Evolutionary conservation across 2,329 filamentous ascomycete genomes (phyloP), one percentile per base, ranked within the genome.

Genomic region (Emergomyces orientalis): DNA sequence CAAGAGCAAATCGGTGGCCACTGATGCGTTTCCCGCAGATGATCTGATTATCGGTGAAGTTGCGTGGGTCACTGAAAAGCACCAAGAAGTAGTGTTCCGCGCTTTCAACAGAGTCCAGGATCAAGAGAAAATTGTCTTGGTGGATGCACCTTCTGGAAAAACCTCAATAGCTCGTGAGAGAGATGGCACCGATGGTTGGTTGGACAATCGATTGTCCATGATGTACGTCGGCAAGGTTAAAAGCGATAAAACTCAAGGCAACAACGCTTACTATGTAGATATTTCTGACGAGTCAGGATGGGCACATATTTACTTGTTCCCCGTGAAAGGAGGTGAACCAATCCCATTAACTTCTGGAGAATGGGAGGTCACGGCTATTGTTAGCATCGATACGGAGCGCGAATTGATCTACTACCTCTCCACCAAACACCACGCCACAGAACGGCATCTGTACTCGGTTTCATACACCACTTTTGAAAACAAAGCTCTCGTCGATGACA

Each of bases 61-160:
- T 3, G 80, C 82, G 0, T 89, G 87, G 87, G 76, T 88, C 25
- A 88, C 86, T 0, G 80, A 84, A 8, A 75, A 76, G 5, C 85
- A 88, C 69, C 76, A 79, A n/a, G 81, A 80, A 49, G 77, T 89
- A 47, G 78, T 87, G 45, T 86, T 87, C 73, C 82, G 86, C 14
- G 83, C 84, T 0, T 89, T 84, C 75, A 88, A 89, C 71, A 83
- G 87, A 4, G 85, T 88, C 0, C 87, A 89, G 68, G 85, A 88
- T 66, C 74, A 78, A 1, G 85, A 87, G 63, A 86, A 85, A 65
- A 76, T 87, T 17, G 80, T 89, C 1, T 73, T 84, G 0, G 83
- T 89, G 2, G 79, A 87, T 65, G 78, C 82, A 1, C 74, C 76
- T 1, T 76, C 78, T 2, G 72, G 77, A 1, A 73, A 75, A 0